Conservation (phyloP, 2,329 filamentous ascomycete species). For the Myriosclerotinia curreyana region DNA sequence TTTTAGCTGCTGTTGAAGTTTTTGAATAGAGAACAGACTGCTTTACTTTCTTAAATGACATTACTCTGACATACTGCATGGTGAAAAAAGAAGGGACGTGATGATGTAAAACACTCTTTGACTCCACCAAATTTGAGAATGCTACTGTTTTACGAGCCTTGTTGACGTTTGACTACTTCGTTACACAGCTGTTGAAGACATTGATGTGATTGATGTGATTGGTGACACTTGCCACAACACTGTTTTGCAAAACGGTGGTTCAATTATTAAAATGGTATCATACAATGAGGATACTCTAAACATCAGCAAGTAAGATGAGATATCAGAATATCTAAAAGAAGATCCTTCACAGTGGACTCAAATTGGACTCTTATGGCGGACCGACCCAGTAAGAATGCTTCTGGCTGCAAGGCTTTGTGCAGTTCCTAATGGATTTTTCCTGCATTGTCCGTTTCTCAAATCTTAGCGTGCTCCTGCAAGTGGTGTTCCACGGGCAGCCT, state of each 20-base stretch:
- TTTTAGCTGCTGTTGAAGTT: background rate
- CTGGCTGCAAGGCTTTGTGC: too few relatives aligned
- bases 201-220: background rate
- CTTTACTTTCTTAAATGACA: background rate
- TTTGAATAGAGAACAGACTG: background rate
- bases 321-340: background rate
- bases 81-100: background rate
- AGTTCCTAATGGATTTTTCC: too few relatives aligned
- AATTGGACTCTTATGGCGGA: background rate
- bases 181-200: background rate
- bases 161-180: background rate
- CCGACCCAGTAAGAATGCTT: too few relatives aligned
- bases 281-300: background rate
- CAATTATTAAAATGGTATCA: background rate
- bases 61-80: background rate
- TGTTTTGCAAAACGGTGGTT: background rate
- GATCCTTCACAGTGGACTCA: background rate
- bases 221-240: background rate
- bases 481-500: background rate
- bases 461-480: background rate
- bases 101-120: too few relatives aligned
- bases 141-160: background rate
- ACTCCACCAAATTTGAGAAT: background rate
- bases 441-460: too few relatives aligned
- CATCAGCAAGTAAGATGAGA: background rate